Base-by-base conservation (phyloP, 192 early-diverging fungal genomes). In the Backusella liffmaniae region DNA sequence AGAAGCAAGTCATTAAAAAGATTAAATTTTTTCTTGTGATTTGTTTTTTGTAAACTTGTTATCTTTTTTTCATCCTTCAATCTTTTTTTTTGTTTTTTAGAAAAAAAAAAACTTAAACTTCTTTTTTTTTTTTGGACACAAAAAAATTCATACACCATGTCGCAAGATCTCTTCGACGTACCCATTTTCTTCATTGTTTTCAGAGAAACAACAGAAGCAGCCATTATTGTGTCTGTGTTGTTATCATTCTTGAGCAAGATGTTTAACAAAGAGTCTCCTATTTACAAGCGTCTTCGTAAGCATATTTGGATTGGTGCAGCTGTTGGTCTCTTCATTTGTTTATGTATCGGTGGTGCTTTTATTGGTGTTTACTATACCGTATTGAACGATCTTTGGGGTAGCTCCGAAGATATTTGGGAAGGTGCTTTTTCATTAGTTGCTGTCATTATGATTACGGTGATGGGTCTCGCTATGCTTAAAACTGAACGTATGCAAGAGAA, bases 211-310 rank as follows among this genome's bases (percentile, higher is more conserved):
- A 86, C 93, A 16, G 96, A 98, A 85, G 94, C 92, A 8, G 90
- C 91, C 26, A 90, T 98, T 73, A 92, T 98, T 82, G 84, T 98
- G 66, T 91, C 92, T 21, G 94, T 98, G 29, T 76, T 97, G n/a
- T 86, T 96, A 29, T 84, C 94, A 41, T 96, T 96, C 85, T 79
- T 93, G 83, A 75, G 82, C 32, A 90, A 90, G 78, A 86, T 92
- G 72, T 87, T 95, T 68, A 76, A 81, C 30, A 74, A 83, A 69
- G 86, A 92, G 74, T 62, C 73, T 0, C 75, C 21, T 9, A 76
- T 91, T 32, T 86, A 80, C 79, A 86, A 87, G 36, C 80, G 86
- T 10, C 82, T 92, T 30, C 79, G 88, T 42, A 86, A 84, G 72
- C 91, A 94, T 66, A 85, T 97, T 16, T 96, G 95, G 94, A 73